A percentile compares a stretch with the other conserved stretches of the same genome.
Conservation (phyloP, 2,329 filamentous ascomycete genomes). For the Aotearoamyces nothofagi region DNA sequence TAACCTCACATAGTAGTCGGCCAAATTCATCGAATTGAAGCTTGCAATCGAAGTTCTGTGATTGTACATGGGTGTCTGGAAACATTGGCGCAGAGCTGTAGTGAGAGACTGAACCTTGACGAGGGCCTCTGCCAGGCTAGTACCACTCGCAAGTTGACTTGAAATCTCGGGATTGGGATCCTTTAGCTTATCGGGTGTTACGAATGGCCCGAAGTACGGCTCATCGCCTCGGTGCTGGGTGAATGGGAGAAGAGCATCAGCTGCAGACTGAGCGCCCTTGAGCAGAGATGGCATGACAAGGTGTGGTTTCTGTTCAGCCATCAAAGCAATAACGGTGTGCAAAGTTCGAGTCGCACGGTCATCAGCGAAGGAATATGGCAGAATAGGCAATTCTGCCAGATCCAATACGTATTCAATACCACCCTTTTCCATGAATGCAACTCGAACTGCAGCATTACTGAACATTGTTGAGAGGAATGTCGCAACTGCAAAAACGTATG, state of each 20-base stretch:
- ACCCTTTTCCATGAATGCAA: conserved; percentile 58
- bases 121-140: conserved; percentile 62
- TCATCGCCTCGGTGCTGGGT: conserved; percentile 28
- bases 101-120: conserved; percentile 64
- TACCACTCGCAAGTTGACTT: conserved; percentile 39
- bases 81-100: conserved; percentile 60
- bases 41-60: conserved; percentile 41
- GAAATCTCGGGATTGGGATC: conserved; percentile 19
- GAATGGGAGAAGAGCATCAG: conserved; percentile 54
- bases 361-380: conserved; percentile 59
- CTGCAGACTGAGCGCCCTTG: conserved; percentile 52
- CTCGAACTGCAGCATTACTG: conserved; percentile 15
- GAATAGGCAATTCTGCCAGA: conserved; percentile 65
- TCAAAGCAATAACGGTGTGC: conserved; percentile 56
- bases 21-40: conserved; percentile 66
- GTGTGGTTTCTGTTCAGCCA: conserved; percentile 69
- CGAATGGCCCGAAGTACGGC: conserved; percentile 57
- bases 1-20: conserved; percentile 66
- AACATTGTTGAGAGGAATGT: conserved; percentile 47
- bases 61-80: conserved; percentile 44
- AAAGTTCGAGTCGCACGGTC: conserved; percentile 54
- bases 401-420: conserved; percentile 77
- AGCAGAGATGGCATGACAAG: conserved; percentile 71
- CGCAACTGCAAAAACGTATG: conserved; percentile 59
- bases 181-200: conserved; percentile 29